Evolutionary conservation across 2,329 filamentous ascomycete species (phyloP).

Genomic region (Cytospora piceicola): DNA sequence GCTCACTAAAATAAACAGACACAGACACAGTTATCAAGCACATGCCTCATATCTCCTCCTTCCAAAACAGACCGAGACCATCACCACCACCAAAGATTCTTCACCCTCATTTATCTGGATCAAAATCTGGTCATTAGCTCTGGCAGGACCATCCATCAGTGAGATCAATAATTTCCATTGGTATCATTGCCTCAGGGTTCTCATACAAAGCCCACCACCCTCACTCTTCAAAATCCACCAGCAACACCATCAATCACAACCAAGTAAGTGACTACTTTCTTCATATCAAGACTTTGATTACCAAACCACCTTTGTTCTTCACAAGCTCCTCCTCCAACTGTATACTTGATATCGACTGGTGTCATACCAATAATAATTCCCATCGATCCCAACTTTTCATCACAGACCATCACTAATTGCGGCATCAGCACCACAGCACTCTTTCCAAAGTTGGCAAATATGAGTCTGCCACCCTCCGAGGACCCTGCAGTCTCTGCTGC

Average conservation of each 20-base stretch:
- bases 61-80: not conserved
- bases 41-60: not conserved
- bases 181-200: not conserved
- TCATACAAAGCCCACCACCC: not conserved
- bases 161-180: not conserved
- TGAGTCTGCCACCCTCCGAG: not conserved
- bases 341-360: not conserved
- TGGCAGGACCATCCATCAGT: not conserved
- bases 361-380: not conserved
- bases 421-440: not conserved
- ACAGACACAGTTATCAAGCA: not conserved
- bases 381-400: not conserved
- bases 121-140: not conserved
- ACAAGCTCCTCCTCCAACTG: not conserved
- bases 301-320: not conserved
- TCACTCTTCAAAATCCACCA: not conserved
- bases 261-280: conserved; percentile 10
- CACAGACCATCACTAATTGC: conserved; percentile 1
- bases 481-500: not conserved
- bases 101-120: not conserved
- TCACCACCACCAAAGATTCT: not conserved
- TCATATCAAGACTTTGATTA: not conserved
- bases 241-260: not conserved
- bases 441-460: not conserved
- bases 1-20: not conserved